Conservation (phyloP, 2,329 filamentous ascomycete species). For the Ophidiomyces ophidiicola region DNA sequence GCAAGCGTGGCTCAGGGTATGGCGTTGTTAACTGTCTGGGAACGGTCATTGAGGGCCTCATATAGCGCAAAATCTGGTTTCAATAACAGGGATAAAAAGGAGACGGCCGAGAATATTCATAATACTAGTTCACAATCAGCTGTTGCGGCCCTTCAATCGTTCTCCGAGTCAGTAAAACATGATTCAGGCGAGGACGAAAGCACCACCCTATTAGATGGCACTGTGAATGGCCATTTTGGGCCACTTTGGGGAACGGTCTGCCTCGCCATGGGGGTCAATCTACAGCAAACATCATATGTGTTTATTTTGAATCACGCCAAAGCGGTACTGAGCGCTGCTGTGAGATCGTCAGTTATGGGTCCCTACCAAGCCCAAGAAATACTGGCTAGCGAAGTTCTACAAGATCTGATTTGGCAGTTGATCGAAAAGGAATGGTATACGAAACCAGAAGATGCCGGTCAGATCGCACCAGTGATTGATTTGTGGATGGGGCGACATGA, state of each 20-base stretch:
- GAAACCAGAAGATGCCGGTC: conserved; percentile 44
- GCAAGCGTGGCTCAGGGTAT: conserved; percentile 50
- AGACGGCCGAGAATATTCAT: neutral
- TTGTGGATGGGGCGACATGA: conserved; percentile 55
- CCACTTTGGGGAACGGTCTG: conserved; percentile 50
- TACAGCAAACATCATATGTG: conserved; percentile 45
- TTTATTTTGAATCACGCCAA: conserved; percentile 54
- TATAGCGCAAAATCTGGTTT: conserved; percentile 15
- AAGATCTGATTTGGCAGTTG: conserved; percentile 39
- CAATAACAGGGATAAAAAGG: conserved; percentile 9
- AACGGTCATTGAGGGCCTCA: conserved; percentile 38
- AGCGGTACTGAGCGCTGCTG: conserved; percentile 49
- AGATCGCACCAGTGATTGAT: conserved; percentile 50
- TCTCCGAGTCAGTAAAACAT: conserved; percentile 30
- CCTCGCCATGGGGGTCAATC: conserved; percentile 40
- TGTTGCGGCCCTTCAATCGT: conserved; percentile 23
- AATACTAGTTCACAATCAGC: neutral
- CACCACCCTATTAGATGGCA: conserved; percentile 14
- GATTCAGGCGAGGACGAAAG: conserved; percentile 22
- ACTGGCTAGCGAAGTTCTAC: conserved; percentile 42
- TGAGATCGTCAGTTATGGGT: conserved; percentile 52
- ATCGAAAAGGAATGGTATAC: conserved; percentile 40
- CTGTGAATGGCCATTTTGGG: conserved; percentile 44
- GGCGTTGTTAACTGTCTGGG: conserved; percentile 49
- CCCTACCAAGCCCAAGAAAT: conserved; percentile 52